Base-by-base conservation (phyloP, 2,329 filamentous ascomycete species). In the Fusarium poae region DNA sequence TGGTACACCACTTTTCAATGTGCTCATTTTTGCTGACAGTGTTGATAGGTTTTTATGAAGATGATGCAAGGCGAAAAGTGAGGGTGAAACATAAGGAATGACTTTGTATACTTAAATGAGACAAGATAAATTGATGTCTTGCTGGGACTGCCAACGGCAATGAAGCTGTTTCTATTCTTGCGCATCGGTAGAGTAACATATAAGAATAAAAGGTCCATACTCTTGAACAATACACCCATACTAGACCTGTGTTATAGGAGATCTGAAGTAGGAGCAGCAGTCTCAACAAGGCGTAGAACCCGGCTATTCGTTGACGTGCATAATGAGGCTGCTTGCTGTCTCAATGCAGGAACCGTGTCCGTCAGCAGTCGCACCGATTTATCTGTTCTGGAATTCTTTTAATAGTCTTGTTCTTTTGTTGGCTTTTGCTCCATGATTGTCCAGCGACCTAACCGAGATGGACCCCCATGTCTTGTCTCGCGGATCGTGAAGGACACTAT, bases 41-140 rank as follows among this genome's bases (percentile, higher is more conserved):
- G 6, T 20, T 11, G 1, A 25, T 25, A 71, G 68, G 34, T 59
- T 3, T 71, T 71, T 6, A 69, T 69, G 68, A 62, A 65, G 35
- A 66, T 71, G 65, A 39, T 69, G 10, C 37, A 57, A 15, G 60
- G 53, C 0, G 59, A 62, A 7, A 39, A 61, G 27, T 21, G 23
- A 64, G 45, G 42, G 12, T 5, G 27, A 27, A 25, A 32, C 5
- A 29, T n/a, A 27, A 30, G 16, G 5, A 20, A 34, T 13, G 3
- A 18, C 4, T 27, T 2, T 6, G 25, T 16, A 21, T 7, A 20
- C 10, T 8, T 5, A 15, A 2, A 6, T 27, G n/a, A 2, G 7
- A 12, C 9, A 29, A 23, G 5, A 10, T 3, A 5, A 13, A 5
- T 3, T 13, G 10, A 29, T 37, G 20, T 23, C 10, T 8, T 16